Conservation (phyloP, 1,284 basidiomycete genomes). For the Cutaneotrichosporon sp. region DNA sequence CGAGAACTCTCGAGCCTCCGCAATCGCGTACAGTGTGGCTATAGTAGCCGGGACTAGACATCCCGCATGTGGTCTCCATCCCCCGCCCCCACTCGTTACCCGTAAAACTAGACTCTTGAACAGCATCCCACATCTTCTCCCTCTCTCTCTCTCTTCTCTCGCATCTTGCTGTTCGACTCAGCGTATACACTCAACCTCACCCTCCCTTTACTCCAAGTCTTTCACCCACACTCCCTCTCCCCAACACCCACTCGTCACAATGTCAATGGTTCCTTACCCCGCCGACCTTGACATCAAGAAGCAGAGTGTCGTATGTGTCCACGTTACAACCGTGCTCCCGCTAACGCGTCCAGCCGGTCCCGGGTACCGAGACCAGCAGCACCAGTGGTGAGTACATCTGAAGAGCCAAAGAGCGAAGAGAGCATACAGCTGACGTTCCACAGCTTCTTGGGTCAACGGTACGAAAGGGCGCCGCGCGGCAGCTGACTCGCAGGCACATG, state of each 20-base stretch:
- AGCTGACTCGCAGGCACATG: constrained; percentile 2
- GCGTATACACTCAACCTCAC: background rate
- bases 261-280: constrained; percentile 30
- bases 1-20: no score
- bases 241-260: constrained; percentile 23
- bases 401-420: background rate
- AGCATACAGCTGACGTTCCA: background rate
- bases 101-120: no score
- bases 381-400: constrained; percentile 34
- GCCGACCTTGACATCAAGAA: constrained; percentile 31
- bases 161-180: background rate
- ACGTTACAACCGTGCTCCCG: background rate
- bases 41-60: no score
- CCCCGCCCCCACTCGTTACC: no score
- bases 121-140: background rate
- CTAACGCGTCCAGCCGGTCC: constrained; percentile 33
- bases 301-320: constrained; percentile 41
- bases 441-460: constrained; percentile 14
- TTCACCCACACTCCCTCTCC: background rate
- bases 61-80: no score
- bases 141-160: background rate
- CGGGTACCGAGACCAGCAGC: constrained; percentile 34
- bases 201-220: background rate
- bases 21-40: no score
- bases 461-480: background rate